Evolutionary conservation across 805 yeast species (phyloP), one percentile per base, ranked within the genome.

Genomic region (Cyberlindnera maritima): DNA sequence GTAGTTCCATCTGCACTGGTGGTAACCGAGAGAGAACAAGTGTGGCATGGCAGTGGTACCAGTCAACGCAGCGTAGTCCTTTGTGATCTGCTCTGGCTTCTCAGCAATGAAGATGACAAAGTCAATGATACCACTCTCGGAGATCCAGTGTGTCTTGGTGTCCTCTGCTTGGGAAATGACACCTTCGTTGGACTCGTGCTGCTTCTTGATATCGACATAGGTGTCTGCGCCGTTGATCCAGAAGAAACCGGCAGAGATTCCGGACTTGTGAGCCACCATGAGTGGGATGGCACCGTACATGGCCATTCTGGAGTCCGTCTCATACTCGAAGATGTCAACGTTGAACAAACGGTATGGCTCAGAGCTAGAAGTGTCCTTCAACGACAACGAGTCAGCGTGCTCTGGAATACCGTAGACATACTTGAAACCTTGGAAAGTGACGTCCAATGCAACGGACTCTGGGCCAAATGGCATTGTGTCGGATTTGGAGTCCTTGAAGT

Each of bases 1-100:
- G 68, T 94, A 94, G 64, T 94, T 94, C 99, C 99, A 94, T 60
- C 98, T 77, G 62, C 97, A 92, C 66, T 94, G 99, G 62, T 94
- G 98, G 62, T 94, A 88, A 0, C 96, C 98, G 13, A 90, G 64
- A 0, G 96, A 73, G 58, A 90, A 86, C 36, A 83, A 53, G 53
- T 81, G 85, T 1, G 99, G 99, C 11, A 94, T 66, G 8, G 72
- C 64, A 0, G 90, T 74, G 48, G 68, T 76, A 0, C 99, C 99
- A 0, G 96, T 83, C 15, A 94, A 64, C 2, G 63, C 55, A 1
- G 89, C 84, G 63, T 85, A 92, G 29, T 80, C 72, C 36, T 70
- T 59, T 35, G 83, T 75, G 19, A 94, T 74, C 15, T 72, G 74
- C 1, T 66, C 62, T 1, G 88, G 84, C 0, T 79, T 74, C 2